Evolutionary conservation across 257 asterid genomes (phyloP).

Genomic region (Coffea eugenioides): DNA sequence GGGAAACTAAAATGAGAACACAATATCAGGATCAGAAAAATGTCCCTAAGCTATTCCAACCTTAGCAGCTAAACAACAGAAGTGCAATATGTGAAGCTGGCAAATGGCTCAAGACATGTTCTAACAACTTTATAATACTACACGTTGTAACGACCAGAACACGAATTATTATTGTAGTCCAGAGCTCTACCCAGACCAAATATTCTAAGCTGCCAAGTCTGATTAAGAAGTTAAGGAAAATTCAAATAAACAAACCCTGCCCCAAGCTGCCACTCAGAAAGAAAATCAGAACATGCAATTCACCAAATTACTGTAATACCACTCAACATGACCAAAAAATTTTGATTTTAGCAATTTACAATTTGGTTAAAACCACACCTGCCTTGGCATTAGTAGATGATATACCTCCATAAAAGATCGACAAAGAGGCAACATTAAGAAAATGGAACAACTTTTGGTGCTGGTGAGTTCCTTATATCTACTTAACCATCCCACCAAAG

Average conservation of each 20-base stretch:
- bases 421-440: neutral
- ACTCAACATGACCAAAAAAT: neutral
- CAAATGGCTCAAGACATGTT: neutral
- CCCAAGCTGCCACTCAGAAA: neutral
- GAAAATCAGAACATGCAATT: too few species aligned
- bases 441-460: neutral
- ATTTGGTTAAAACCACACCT: neutral
- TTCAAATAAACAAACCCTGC: neutral
- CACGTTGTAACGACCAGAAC: neutral
- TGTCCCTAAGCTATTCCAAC: neutral
- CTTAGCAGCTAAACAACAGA: neutral
- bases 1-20: neutral
- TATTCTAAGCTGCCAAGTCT: neutral
- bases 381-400: neutral
- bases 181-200: neutral
- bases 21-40: neutral
- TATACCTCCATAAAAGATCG: neutral
- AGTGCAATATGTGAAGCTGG: neutral
- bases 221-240: neutral
- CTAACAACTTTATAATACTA: neutral
- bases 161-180: neutral
- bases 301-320: neutral
- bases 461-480: neutral
- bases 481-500: neutral
- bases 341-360: neutral